phyloP scores from a whole-genome alignment of 2,329 filamentous ascomycete species.

The Monosporascus sp. region DNA sequence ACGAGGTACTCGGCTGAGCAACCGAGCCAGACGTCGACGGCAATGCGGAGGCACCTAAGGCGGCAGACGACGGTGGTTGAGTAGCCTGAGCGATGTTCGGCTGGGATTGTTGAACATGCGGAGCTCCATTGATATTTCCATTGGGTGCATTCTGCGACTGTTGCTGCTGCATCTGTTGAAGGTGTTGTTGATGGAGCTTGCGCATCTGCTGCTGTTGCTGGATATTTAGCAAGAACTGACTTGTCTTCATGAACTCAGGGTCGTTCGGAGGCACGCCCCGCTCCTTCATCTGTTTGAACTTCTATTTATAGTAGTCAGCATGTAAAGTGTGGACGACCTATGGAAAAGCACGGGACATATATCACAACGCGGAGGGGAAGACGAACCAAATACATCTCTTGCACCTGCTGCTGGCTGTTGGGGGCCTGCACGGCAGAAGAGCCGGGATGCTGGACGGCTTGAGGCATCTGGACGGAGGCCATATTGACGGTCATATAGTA shows the following conservation, averaged over 20 bases:
- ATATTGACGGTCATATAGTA: conserved; percentile 41
- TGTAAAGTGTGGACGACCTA: background rate
- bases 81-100: conserved; percentile 27
- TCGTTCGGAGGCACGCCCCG: conserved; percentile 75
- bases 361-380: background rate
- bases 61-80: conserved; percentile 29
- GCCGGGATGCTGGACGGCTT: conserved; percentile 62
- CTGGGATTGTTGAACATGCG: conserved; percentile 32
- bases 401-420: conserved; percentile 70
- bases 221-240: conserved; percentile 67
- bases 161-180: conserved; percentile 41
- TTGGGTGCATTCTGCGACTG: conserved; percentile 50
- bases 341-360: conserved; percentile 4
- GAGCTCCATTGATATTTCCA: conserved; percentile 47
- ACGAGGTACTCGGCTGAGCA: conserved; percentile 26
- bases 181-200: conserved; percentile 52
- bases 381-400: conserved; percentile 62
- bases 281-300: conserved; percentile 84
- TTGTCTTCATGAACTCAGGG: conserved; percentile 80
- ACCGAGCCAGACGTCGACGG: conserved; percentile 28
- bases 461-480: conserved; percentile 73
- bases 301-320: conserved; percentile 49
- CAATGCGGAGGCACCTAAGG: conserved; percentile 34
- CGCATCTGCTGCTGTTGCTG: conserved; percentile 60
- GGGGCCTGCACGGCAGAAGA: conserved; percentile 55